A percentile compares a stretch with the other conserved stretches of the same genome.
These are phyloP conservation scores for Skeletonema grethae DNA, from an alignment of 108 stramenopile genomes.

Conservation along the genomic window DNA sequence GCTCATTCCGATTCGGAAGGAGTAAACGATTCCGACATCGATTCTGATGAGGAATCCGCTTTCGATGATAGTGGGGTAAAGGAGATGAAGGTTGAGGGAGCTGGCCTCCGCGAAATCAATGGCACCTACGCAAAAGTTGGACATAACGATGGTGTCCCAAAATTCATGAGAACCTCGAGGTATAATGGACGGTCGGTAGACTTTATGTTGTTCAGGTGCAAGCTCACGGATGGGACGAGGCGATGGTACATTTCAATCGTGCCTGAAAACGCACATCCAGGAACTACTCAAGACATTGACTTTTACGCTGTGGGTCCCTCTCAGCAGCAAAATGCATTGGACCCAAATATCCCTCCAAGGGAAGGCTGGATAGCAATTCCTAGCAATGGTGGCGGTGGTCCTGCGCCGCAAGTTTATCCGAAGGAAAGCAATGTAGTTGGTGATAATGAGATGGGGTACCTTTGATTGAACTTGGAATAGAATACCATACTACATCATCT, in stretches of 20 bases:
- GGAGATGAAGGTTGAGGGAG: constrained; percentile 63
- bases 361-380: constrained; percentile 12
- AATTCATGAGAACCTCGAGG: constrained; percentile 51
- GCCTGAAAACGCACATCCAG: constrained; percentile 64
- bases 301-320: constrained; percentile 69
- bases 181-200: constrained; percentile 49
- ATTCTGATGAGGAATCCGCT: constrained; percentile 70
- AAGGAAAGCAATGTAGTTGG: constrained; percentile 3
- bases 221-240: constrained; percentile 78
- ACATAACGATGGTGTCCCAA: constrained; percentile 55
- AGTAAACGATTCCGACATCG: constrained; percentile 67
- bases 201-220: constrained; percentile 73
- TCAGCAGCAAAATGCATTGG: not conserved
- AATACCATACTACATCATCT: not conserved
- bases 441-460: constrained; percentile 1
- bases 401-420: constrained; percentile 4
- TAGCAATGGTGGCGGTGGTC: constrained; percentile 1
- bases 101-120: constrained; percentile 64
- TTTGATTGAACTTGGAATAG: not conserved
- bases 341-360: not conserved
- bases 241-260: constrained; percentile 94
- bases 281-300: constrained; percentile 82
- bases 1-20: constrained; percentile 68
- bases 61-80: constrained; percentile 15
- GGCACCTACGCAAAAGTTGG: constrained; percentile 60